Evolutionary conservation across 2,329 filamentous ascomycete genomes (phyloP).

Genomic region (Penicillium sp.): DNA sequence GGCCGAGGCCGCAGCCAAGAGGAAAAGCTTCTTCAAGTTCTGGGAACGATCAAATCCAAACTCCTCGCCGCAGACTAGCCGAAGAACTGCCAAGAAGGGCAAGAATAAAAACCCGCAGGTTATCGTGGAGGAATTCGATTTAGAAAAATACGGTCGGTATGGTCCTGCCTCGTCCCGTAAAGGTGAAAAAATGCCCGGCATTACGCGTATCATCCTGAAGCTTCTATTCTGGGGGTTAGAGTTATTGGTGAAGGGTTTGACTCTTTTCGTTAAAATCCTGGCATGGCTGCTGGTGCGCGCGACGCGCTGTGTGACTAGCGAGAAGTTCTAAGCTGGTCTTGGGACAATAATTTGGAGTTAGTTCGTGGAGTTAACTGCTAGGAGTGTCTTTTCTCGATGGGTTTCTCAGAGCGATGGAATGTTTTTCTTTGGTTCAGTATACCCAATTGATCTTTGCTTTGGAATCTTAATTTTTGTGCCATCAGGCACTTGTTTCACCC

Average conservation of each 20-base stretch:
- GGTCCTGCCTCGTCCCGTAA: slow-evolving; percentile 39
- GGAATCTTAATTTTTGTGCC: too few relatives aligned
- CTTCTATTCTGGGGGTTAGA: slow-evolving; percentile 45
- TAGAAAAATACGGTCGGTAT: slow-evolving; percentile 50
- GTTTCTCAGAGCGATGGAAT: slow-evolving; percentile 7
- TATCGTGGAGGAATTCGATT: slow-evolving; percentile 49
- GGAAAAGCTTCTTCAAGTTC: slow-evolving; percentile 23
- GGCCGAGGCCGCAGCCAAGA: slow-evolving; percentile 9
- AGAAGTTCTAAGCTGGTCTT: slow-evolving; percentile 42
- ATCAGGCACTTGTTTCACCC: too few relatives aligned
- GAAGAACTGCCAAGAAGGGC: slow-evolving; percentile 8
- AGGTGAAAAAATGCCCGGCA: slow-evolving; percentile 45
- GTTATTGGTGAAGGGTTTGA: slow-evolving; percentile 43
- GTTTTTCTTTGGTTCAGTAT: slow-evolving; percentile 8
- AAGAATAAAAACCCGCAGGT: slow-evolving; percentile 37
- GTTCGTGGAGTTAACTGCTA: not conserved
- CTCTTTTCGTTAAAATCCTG: slow-evolving; percentile 43
- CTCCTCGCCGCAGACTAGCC: not conserved
- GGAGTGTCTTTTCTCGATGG: not conserved
- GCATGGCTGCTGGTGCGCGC: slow-evolving; percentile 47
- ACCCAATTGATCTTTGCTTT: slow-evolving; percentile 9
- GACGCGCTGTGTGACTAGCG: slow-evolving; percentile 46
- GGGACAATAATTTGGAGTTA: not conserved
- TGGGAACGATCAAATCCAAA: slow-evolving; percentile 10
- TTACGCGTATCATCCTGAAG: slow-evolving; percentile 40